Conservation (phyloP, 805 yeast genomes). For the Yamadazyma olivae region DNA sequence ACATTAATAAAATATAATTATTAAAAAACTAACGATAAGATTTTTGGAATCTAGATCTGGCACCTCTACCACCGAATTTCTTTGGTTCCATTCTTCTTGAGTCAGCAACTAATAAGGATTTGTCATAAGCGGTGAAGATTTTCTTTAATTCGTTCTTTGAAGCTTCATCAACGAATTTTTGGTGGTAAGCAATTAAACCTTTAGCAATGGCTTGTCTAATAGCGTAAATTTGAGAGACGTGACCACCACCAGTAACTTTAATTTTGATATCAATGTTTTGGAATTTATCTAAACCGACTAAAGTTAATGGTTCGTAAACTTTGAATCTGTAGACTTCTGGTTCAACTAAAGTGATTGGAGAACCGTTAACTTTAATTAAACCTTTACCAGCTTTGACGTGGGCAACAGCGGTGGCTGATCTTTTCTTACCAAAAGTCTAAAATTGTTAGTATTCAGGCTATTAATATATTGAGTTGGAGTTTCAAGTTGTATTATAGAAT, state of each 20-base stretch:
- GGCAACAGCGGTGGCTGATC: constrained; percentile 99
- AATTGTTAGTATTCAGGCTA: constrained; percentile 19
- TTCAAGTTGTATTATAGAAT: too few species aligned
- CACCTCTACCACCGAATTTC: constrained; percentile 99
- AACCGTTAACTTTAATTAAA: constrained; percentile 98
- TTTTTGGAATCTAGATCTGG: constrained; percentile 99
- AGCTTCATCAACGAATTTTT: constrained; percentile 99
- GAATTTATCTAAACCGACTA: constrained; percentile 98
- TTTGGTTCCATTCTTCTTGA: constrained; percentile 99
- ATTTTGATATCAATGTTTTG: constrained; percentile 98
- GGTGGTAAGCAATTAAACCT: constrained; percentile 99
- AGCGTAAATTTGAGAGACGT: constrained; percentile 99
- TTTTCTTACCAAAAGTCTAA: constrained; percentile 99
- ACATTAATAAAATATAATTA: constrained; percentile 6
- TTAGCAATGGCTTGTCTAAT: constrained; percentile 99
- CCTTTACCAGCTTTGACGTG: constrained; percentile 99
- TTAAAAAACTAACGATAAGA: constrained; percentile 86
- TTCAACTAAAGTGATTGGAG: constrained; percentile 98
- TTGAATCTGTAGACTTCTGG: constrained; percentile 99
- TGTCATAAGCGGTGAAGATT: constrained; percentile 96
- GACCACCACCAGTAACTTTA: constrained; percentile 99
- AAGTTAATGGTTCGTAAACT: constrained; percentile 98
- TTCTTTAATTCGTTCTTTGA: constrained; percentile 99
- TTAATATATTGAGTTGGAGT: too few species aligned
- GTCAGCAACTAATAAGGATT: constrained; percentile 99